Conservation (phyloP, 139 green algal species). For the Picochlorum sp. region DNA sequence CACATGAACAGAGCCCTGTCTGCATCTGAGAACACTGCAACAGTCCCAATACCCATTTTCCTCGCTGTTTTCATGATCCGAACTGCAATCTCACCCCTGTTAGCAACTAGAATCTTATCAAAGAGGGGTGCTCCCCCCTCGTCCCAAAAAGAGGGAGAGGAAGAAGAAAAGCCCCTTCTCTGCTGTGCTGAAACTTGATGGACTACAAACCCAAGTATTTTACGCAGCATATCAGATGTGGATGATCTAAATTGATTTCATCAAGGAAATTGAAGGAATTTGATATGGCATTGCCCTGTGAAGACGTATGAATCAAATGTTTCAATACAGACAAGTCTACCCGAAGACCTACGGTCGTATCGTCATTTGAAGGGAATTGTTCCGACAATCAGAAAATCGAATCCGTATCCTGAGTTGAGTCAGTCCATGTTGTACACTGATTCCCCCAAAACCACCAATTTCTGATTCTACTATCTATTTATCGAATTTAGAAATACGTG, state of each 20-base stretch:
- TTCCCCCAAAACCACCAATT: no score
- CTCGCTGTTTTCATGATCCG: constrained; percentile 67
- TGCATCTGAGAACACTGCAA: constrained; percentile 73
- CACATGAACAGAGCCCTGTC: constrained; percentile 52
- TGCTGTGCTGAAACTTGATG: constrained; percentile 8
- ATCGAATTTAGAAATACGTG: no score
- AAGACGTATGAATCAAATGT: no score
- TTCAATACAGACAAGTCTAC: no score
- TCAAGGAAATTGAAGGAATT: no score
- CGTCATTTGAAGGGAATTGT: no score
- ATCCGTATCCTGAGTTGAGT: no score
- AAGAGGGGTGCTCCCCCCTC: constrained; percentile 21
- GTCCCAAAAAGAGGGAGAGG: not conserved
- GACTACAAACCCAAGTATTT: not conserved
- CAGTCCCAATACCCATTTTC: constrained; percentile 68
- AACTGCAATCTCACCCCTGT: constrained; percentile 87
- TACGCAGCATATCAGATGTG: not conserved
- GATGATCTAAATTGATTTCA: constrained; percentile 1
- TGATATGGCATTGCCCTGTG: no score
- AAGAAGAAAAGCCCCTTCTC: constrained; percentile 1
- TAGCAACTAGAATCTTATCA: constrained; percentile 69
- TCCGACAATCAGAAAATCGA: no score
- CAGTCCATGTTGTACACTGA: no score
- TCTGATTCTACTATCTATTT: no score
- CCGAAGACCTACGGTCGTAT: no score